phyloP scores from a whole-genome alignment of 148 eudicot genomes.

The Heliamphora exappendiculata region DNA sequence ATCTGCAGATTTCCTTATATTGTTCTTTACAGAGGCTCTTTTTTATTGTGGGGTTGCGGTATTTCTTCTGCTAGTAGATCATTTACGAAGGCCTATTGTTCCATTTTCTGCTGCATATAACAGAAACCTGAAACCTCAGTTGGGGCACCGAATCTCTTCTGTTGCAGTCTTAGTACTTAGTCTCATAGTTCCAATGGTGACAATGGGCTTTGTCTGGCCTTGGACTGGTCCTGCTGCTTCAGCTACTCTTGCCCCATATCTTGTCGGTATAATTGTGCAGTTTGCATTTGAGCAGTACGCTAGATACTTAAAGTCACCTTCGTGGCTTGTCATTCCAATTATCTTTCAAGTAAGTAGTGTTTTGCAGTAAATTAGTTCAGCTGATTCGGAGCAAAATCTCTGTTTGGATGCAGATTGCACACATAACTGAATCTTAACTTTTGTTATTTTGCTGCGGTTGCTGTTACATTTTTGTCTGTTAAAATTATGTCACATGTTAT shows the following conservation, averaged over 20 bases:
- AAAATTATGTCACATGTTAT: background rate
- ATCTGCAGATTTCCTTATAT: conserved; percentile 83
- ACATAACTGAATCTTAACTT: background rate
- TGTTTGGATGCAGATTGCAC: background rate
- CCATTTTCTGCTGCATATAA: conserved; percentile 26
- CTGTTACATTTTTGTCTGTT: background rate
- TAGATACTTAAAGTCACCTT: conserved; percentile 62
- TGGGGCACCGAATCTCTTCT: conserved; percentile 68
- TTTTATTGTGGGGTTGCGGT: conserved; percentile 83
- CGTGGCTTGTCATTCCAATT: conserved; percentile 82
- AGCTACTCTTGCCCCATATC: conserved; percentile 97
- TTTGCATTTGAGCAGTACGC: conserved; percentile 96
- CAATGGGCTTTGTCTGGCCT: conserved; percentile 99
- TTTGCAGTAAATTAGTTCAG: background rate
- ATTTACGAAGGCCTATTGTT: conserved; percentile 43
- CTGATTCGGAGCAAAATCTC: background rate
- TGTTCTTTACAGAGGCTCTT: conserved; percentile 92
- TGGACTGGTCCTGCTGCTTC: conserved; percentile 99
- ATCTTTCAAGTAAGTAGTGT: conserved; percentile 60
- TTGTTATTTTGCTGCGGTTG: background rate
- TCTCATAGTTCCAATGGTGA: conserved; percentile 81
- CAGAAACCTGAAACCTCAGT: conserved; percentile 33
- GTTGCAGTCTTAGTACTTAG: conserved; percentile 83
- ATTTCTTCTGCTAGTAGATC: conserved; percentile 68
- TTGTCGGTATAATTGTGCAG: conserved; percentile 95